Base-by-base conservation (phyloP, 352 stramenopile species). In the Phytophthora megakarya region DNA sequence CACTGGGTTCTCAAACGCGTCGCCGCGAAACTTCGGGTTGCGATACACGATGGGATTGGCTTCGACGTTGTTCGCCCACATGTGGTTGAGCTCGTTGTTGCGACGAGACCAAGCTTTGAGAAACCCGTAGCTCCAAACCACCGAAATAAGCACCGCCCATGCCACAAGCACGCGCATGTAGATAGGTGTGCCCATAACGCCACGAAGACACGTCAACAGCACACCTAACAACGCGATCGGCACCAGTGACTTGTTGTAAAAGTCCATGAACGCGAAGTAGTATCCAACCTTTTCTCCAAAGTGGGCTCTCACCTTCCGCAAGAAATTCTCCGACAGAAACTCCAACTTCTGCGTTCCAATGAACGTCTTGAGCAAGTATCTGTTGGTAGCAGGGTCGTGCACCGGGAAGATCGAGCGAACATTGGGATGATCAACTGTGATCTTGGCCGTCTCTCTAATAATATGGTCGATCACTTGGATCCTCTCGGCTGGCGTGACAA, bases 231-330 rank as follows among this genome's bases (percentile, higher is more conserved):
- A 53, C 1, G 86, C 86, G 43, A 95, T 87, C n/a, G 84, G 86
- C 10, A 90, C 60, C 25, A 95, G 65, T 42, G 81, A 67, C 60
- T 92, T 95, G 69, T 93, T 95, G 82, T 95, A 95, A 44, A 86
- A 91, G 71, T 92, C 82, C 62, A 90, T 88, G 59, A 92, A 95
- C 10, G 83, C 82, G 38, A 95, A 95, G 53, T 95, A 95, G 62
- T 90, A 95, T 18, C 84, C 84, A 16, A 95, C 84, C 52, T 92
- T 92, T 61, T 93, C 86, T 28, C 86, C 86, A 70, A 95, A 95
- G 49, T 95, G 81, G 46, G 76, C 81, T 61, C 76, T 86, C 47
- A 92, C 70, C 48, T 89, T 84, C 21, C 47, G 51, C 9, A 90
- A 55, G 38, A 91, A 93, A 32, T 60, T 70, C 30, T 82, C 65